These are phyloP conservation scores for Hericium rajendrae DNA, from an alignment of 768 basidiomycete species.

Conservation along the genomic window DNA sequence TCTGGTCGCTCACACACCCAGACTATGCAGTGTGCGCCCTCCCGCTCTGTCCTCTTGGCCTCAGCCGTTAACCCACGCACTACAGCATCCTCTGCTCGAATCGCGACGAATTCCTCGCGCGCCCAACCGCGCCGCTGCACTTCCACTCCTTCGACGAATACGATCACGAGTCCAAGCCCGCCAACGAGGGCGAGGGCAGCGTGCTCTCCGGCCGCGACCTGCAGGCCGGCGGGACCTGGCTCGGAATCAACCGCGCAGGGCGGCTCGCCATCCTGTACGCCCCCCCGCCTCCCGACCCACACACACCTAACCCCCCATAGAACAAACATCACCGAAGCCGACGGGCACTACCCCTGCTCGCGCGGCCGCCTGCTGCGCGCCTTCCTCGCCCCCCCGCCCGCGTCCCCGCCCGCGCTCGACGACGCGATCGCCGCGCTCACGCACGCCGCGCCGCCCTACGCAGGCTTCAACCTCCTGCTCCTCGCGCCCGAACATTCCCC, in stretches of 20 bases:
- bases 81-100: constrained; percentile 64
- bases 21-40: constrained; percentile 67
- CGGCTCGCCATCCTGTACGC: constrained; percentile 66
- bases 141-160: constrained; percentile 49
- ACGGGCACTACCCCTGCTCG: constrained; percentile 39
- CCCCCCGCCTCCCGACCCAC: constrained; percentile 2
- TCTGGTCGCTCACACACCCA: constrained; percentile 69
- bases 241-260: constrained; percentile 59
- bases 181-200: constrained; percentile 19
- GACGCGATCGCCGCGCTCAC: constrained; percentile 38
- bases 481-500: constrained; percentile 27
- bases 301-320: constrained; percentile 28
- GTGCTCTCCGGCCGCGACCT: constrained; percentile 71
- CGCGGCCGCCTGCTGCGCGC: constrained; percentile 60
- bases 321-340: constrained; percentile 79
- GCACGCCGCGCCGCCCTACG: constrained; percentile 43
- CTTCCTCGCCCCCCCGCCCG: constrained; percentile 50
- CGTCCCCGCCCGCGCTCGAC: constrained; percentile 30
- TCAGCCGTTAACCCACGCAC: constrained; percentile 3
- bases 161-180: constrained; percentile 3
- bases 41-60: background rate
- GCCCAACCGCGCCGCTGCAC: constrained; percentile 56
- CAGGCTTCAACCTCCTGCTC: constrained; percentile 76
- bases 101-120: constrained; percentile 62
- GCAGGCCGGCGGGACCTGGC: constrained; percentile 74